phyloP scores from a whole-genome alignment of 371 early-diverging fungal genomes.

The Rhizopus arrhizus region DNA sequence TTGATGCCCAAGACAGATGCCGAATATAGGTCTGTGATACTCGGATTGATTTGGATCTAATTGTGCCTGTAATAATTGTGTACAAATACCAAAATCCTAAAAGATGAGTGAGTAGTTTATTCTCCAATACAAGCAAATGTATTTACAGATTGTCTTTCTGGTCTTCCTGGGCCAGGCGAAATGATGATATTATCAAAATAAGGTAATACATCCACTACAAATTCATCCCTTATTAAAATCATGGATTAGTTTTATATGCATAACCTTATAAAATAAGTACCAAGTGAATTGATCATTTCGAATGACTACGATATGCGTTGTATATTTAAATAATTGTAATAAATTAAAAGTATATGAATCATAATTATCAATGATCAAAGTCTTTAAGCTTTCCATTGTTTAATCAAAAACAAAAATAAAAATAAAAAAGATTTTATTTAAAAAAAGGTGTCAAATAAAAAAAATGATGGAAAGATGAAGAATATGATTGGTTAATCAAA shows the following conservation, averaged over 20 bases:
- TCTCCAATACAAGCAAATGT: background rate
- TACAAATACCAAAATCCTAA: conserved; percentile 87
- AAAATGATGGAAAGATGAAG: conserved; percentile 1
- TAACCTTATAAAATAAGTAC: conserved; percentile 55
- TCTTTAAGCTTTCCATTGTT: conserved; percentile 28
- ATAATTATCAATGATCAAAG: conserved; percentile 93
- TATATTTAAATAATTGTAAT: conserved; percentile 66
- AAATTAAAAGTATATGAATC: conserved; percentile 97
- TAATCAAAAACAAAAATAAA: conserved; percentile 9
- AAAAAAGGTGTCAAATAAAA: background rate
- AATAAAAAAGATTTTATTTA: conserved; percentile 5
- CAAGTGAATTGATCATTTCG: conserved; percentile 90
- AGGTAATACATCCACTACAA: conserved; percentile 68
- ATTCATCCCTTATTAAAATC: conserved; percentile 48
- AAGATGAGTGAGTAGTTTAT: background rate
- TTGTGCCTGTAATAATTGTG: conserved; percentile 61
- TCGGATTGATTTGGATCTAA: conserved; percentile 31
- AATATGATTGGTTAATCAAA: conserved; percentile 1
- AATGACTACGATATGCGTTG: conserved; percentile 71
- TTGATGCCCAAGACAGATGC: conserved; percentile 98
- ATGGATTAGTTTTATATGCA: too few relatives aligned
- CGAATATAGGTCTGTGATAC: conserved; percentile 80
- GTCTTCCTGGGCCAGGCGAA: conserved; percentile 92
- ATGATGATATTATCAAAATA: conserved; percentile 87
- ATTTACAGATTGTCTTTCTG: conserved; percentile 55